Evolutionary conservation across 805 yeast species (phyloP), one percentile per base, ranked within the genome.

Genomic region (Debaryomyces castellii): DNA sequence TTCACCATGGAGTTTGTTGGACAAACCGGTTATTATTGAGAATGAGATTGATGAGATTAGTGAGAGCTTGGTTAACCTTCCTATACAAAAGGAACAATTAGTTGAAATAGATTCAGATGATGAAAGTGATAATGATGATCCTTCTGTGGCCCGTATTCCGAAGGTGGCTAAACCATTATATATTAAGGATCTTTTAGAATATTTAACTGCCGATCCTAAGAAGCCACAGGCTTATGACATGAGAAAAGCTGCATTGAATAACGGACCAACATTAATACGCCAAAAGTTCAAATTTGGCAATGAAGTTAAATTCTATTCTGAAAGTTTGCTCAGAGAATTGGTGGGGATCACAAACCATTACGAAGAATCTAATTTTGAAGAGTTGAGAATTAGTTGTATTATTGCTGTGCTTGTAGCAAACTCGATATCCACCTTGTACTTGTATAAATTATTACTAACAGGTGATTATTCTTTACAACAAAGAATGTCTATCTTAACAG

Each of bases 391-490:
- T n/a, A 77, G 81, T 37, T 73, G 85, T 11, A 55, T 90, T 59
- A 78, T 85, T 5, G 81, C 94, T 1, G 70, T 89, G 1, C 67
- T 87, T 14, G 82, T 78, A 0, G 69, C 82, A 0, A 73, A 73
- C 40, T 69, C 74, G 3, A 44, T 45, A 2, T 54, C 71, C 2
- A 81, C 89, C 0, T 57, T 67, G 1, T 71, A 74, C 22, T 58
- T 83, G 0, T 63, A 78, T 34, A 58, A 69, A 22, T 60, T 83
- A 14, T 66, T 90, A 14, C 67, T 80, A 28, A 71, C 76, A 0
- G 90, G 91, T 0, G 99, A 92, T 57, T 81, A 85, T 50, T 89
- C 96, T 0, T 61, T 94, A 16, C 94, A 87, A 49, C 91, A 85
- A 48, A 65, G 98, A 40, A 72, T 91, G 66, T 66, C 79, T 23